phyloP scores from a whole-genome alignment of 208 protist genomes.

The Acanthamoeba royreba region DNA sequence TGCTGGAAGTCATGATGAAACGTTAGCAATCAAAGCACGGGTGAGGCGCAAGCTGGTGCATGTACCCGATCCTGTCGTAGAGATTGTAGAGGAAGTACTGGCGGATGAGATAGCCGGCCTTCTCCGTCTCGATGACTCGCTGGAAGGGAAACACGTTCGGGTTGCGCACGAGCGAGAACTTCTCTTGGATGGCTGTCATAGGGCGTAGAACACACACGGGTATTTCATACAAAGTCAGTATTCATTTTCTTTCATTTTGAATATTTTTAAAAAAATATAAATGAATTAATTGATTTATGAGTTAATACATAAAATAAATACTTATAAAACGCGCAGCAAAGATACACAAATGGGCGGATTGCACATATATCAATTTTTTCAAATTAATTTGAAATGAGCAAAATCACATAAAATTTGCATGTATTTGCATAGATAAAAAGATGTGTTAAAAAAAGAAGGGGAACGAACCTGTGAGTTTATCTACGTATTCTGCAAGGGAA shows the following conservation, averaged over 20 bases:
- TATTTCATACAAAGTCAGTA: background rate
- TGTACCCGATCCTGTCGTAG: constrained; percentile 71
- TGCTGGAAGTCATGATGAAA: background rate
- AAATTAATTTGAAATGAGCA: too few species aligned
- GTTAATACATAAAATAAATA: background rate
- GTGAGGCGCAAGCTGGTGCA: background rate
- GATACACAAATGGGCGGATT: too few species aligned
- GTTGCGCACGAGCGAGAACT: background rate
- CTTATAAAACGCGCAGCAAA: too few species aligned
- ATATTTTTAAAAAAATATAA: background rate
- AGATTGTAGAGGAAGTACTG: constrained; percentile 72
- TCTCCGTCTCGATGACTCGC: constrained; percentile 66
- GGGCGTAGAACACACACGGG: background rate
- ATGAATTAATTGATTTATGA: background rate
- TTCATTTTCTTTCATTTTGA: background rate
- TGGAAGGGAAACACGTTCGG: constrained; percentile 68
- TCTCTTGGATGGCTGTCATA: constrained; percentile 53
- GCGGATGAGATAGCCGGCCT: constrained; percentile 68
- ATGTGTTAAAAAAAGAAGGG: background rate
- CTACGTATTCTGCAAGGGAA: constrained; percentile 2
- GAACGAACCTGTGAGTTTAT: constrained; percentile 42
- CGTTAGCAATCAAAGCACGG: background rate
- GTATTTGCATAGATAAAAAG: background rate
- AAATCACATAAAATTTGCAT: too few species aligned
- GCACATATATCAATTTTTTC: too few species aligned